Base-by-base conservation (phyloP, 805 yeast genomes). In the Candida berthetii region DNA sequence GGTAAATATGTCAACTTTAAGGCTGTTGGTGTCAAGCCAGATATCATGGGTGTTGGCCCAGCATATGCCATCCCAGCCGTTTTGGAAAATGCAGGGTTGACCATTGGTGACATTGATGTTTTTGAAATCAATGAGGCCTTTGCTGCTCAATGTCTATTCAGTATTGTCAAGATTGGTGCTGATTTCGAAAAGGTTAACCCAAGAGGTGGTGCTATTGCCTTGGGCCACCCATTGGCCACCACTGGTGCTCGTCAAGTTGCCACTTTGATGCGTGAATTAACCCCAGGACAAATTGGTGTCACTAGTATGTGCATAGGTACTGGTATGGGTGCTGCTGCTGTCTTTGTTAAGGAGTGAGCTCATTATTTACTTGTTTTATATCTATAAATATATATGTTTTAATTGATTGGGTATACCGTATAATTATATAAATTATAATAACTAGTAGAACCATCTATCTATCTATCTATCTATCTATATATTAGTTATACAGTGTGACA, bases 221-320 rank as follows among this genome's bases (percentile, higher is more conserved):
- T 90, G 47, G 98, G 98, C 17, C 98, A 90, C 65, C 98, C 98
- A 44, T 69, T 85, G 48, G 95, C 95, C 32, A 82, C 87, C 48
- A 85, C 95, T 17, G 47, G 69, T 3, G 78, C 74, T 25, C 53
- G 72, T 64, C 96, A 90, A 68, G 74, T 87, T 40, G 90, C 97
- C 35, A 91, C 98, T 4, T 65, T 91, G 46, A 65, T 91, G 60
- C 75, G 90, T 54, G 91, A 88, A 68, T 74, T 90, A 55, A 66
- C 82, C 62, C 61, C 76, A 22, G 95, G 91, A 46, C 80, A 89
- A 68, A 66, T 89, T 49, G 98, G 98, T 50, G 82, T 91, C 40
- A 85, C 95, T 11, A 84, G 95, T 48, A 91, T 91, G 98, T 91
- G 98, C 71, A 82, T 91, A 50, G 98, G 98, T 56, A 88, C 97